Conservation (phyloP, 495 filamentous ascomycete genomes). For the Penicillium canescens region DNA sequence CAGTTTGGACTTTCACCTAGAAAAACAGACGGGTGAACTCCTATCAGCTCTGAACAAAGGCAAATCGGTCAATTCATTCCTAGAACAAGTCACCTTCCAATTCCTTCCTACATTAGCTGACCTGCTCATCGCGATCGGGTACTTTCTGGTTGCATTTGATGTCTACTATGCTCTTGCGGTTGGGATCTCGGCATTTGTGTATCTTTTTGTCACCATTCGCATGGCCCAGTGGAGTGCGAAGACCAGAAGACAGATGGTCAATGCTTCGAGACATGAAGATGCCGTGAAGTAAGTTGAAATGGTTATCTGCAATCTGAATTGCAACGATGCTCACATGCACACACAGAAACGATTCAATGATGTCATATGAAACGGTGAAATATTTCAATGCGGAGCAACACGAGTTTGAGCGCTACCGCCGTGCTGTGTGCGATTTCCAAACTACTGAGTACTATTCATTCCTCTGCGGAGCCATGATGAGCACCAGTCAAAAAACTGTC, state of each 20-base stretch:
- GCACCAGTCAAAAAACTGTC: slow-evolving; percentile 75
- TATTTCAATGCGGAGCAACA: slow-evolving; percentile 87
- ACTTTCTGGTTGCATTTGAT: slow-evolving; percentile 72
- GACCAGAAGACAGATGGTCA: slow-evolving; percentile 75
- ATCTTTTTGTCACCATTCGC: slow-evolving; percentile 78
- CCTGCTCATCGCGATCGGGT: slow-evolving; percentile 73
- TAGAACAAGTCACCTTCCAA: slow-evolving; percentile 80
- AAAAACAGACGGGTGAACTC: slow-evolving; percentile 83
- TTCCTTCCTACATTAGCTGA: slow-evolving; percentile 82
- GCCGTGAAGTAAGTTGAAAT: slow-evolving; percentile 60
- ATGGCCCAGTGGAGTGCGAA: slow-evolving; percentile 78
- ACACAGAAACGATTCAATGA: slow-evolving; percentile 71
- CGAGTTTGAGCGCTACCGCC: slow-evolving; percentile 75
- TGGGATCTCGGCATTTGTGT: slow-evolving; percentile 73
- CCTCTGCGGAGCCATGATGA: slow-evolving; percentile 75
- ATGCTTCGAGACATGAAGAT: slow-evolving; percentile 77
- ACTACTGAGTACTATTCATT: slow-evolving; percentile 71
- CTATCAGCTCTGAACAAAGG: slow-evolving; percentile 83
- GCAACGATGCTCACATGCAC: background rate
- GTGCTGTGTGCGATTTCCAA: slow-evolving; percentile 70
- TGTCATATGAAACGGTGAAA: slow-evolving; percentile 88
- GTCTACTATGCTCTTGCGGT: slow-evolving; percentile 77
- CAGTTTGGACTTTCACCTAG: slow-evolving; percentile 82
- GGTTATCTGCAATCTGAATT: background rate
- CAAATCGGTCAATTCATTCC: slow-evolving; percentile 78